Percentiles rank a stretch among this genome's conserved stretches.
These are phyloP conservation scores for Coniella vitis DNA, from an alignment of 2,329 filamentous ascomycete species.

Conservation along the genomic window DNA sequence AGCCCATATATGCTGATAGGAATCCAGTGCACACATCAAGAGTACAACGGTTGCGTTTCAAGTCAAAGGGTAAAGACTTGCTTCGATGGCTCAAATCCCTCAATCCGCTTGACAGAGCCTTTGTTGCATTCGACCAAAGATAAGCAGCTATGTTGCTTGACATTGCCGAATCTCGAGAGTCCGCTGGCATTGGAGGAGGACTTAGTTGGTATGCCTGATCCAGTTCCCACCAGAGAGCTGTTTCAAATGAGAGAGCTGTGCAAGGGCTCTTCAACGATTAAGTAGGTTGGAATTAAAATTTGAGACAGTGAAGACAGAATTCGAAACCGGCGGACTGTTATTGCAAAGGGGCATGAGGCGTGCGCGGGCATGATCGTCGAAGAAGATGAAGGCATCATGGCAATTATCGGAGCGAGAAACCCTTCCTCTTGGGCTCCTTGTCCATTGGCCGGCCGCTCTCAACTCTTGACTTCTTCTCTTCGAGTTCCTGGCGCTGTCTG, in stretches of 20 bases:
- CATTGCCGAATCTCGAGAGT: too few relatives aligned
- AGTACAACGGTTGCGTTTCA: background rate
- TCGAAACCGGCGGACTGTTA: constrained; percentile 50
- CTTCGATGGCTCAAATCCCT: too few relatives aligned
- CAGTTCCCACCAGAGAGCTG: constrained; percentile 13
- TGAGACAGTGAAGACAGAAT: constrained; percentile 33
- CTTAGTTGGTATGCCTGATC: constrained; percentile 15
- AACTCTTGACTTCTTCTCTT: constrained; percentile 95
- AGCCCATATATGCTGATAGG: constrained; percentile 9
- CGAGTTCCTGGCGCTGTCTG: constrained; percentile 85
- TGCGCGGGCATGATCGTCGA: constrained; percentile 48
- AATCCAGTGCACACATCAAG: constrained; percentile 8
- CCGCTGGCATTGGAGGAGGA: background rate
- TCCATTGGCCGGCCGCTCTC: constrained; percentile 94
- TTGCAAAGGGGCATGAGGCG: constrained; percentile 51
- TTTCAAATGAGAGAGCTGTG: constrained; percentile 15
- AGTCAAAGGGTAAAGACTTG: too few relatives aligned
- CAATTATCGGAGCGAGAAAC: constrained; percentile 90
- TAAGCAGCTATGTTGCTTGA: too few relatives aligned
- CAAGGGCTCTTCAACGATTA: constrained; percentile 30
- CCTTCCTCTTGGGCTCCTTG: constrained; percentile 98
- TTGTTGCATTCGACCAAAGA: background rate
- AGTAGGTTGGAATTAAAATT: constrained; percentile 38
- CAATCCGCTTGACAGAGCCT: background rate
- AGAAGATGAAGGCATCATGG: constrained; percentile 18